Percentiles rank a stretch among this genome's conserved stretches.
These are phyloP conservation scores for Hanseniaspora uvarum DNA, from an alignment of 1,139 yeast species.

Conservation along the genomic window DNA sequence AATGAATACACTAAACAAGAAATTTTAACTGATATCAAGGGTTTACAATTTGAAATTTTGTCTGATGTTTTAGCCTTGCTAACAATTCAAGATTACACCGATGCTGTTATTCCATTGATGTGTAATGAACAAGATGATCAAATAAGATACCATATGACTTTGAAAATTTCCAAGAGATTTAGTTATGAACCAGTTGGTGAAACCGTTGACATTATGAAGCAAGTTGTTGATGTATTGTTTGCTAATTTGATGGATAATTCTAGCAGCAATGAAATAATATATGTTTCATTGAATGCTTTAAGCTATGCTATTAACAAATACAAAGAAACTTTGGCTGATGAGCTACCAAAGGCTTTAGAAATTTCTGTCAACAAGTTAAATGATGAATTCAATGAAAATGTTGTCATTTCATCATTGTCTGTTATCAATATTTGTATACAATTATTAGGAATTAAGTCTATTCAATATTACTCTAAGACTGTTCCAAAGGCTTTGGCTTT, in stretches of 20 bases:
- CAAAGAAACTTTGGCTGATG: conserved; percentile 42
- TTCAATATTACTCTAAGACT: conserved; percentile 76
- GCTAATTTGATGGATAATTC: conserved; percentile 36
- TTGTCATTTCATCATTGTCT: conserved; percentile 65
- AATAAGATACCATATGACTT: conserved; percentile 44
- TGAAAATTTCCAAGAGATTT: conserved; percentile 58
- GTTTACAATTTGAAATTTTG: conserved; percentile 40
- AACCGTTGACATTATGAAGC: conserved; percentile 41
- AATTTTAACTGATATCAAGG: conserved; percentile 24
- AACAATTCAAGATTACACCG: conserved; percentile 64
- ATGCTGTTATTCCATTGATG: conserved; percentile 48
- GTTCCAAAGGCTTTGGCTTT: conserved; percentile 63
- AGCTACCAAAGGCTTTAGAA: conserved; percentile 42
- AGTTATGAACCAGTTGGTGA: conserved; percentile 51
- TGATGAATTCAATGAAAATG: conserved; percentile 42
- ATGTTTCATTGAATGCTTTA: conserved; percentile 60
- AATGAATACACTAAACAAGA: conserved; percentile 23
- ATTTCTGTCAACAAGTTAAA: conserved; percentile 45
- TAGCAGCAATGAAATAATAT: conserved; percentile 44
- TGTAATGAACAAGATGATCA: conserved; percentile 29
- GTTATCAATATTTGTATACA: conserved; percentile 61
- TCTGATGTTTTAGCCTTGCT: conserved; percentile 55
- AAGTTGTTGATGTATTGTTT: conserved; percentile 42
- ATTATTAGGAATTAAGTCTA: conserved; percentile 71
- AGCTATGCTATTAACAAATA: conserved; percentile 56